Evolutionary conservation across 129 eudicot genomes (phyloP).

Genomic region (Chrysanthemum seticuspe): DNA sequence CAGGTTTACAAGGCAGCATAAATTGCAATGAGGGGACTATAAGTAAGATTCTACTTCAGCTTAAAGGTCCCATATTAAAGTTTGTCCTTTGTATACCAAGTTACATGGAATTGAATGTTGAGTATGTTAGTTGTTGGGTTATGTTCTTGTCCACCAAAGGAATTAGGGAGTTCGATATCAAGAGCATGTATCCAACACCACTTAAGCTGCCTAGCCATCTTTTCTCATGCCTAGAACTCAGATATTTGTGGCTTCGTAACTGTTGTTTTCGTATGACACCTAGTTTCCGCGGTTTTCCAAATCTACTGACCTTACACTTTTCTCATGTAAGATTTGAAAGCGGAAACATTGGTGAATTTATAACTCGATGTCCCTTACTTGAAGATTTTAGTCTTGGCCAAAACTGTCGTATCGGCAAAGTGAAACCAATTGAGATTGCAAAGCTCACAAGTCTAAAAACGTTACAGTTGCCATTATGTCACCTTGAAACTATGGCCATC

Average conservation of each 20-base stretch:
- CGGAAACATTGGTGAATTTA: neutral
- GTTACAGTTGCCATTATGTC: neutral
- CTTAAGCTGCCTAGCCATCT: conserved; percentile 15
- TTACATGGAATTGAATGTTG: neutral
- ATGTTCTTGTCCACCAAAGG: conserved; percentile 10
- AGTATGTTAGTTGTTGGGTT: conserved; percentile 11
- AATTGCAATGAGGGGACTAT: neutral
- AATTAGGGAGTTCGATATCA: conserved; percentile 6
- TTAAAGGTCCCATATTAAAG: conserved; percentile 12
- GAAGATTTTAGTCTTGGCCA: neutral
- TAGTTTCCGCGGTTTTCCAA: conserved; percentile 16
- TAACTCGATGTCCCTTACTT: neutral
- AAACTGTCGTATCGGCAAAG: too few relatives aligned
- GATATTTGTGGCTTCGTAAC: conserved; percentile 9
- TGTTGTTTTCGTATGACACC: neutral
- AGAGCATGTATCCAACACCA: neutral
- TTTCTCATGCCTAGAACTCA: conserved; percentile 18
- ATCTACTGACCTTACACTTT: conserved; percentile 13
- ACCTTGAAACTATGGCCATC: neutral
- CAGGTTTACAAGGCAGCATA: neutral
- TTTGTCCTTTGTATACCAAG: conserved; percentile 10
- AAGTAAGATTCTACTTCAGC: neutral
- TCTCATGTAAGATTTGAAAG: neutral
- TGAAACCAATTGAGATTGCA: neutral
- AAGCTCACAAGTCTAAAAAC: conserved; percentile 6